Conservation (phyloP, 345 rosid genomes). For the Populus davidiana region DNA sequence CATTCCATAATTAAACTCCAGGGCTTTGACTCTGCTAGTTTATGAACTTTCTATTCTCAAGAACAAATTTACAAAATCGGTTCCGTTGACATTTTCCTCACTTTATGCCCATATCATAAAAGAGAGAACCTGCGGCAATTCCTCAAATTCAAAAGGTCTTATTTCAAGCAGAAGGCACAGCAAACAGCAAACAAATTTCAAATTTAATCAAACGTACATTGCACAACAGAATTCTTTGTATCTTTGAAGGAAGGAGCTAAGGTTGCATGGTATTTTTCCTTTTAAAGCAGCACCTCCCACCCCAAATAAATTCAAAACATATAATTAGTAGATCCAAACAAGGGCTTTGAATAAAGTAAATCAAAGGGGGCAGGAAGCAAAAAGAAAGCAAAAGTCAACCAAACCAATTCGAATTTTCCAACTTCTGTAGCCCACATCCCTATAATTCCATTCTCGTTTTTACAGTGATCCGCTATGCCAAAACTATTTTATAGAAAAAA, state of each 20-base stretch:
- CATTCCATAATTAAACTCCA: too few species aligned
- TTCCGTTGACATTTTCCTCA: too few species aligned
- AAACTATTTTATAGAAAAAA: neutral
- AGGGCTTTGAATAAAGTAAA: neutral
- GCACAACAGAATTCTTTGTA: neutral
- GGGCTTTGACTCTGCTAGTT: too few species aligned
- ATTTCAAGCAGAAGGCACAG: neutral
- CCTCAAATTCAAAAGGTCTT: neutral
- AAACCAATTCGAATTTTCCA: neutral
- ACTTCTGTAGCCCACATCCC: neutral
- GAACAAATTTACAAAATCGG: too few species aligned
- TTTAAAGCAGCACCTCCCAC: neutral
- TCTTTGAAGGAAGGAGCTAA: neutral
- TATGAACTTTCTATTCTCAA: too few species aligned
- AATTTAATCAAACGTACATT: neutral
- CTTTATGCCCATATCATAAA: too few species aligned
- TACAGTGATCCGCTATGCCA: slow-evolving; percentile 8
- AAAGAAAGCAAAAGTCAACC: neutral
- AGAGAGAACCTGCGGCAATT: neutral
- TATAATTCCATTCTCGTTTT: neutral
- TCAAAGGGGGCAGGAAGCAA: neutral
- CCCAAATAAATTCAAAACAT: neutral
- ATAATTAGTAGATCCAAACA: neutral
- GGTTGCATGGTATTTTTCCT: slow-evolving; percentile 8
- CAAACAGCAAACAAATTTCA: neutral